phyloP scores from a whole-genome alignment of 2,329 filamentous ascomycete genomes.

The Colletotrichum coccodes region DNA sequence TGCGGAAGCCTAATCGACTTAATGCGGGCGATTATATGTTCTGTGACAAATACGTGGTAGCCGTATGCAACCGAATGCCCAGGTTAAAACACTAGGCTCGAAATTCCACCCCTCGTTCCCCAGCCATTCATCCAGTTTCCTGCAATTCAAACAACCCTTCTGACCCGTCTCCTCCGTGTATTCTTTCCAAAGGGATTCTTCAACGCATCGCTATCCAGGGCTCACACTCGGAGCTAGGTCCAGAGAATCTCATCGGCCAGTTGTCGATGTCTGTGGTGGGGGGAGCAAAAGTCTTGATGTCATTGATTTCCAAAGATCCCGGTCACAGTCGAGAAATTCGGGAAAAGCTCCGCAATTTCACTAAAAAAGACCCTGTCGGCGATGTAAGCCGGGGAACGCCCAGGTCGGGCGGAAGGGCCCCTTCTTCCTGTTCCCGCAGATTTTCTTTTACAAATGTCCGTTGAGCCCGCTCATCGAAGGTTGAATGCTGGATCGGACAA shows the following conservation, averaged over 20 bases:
- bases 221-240: background rate
- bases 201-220: background rate
- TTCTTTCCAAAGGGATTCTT: background rate
- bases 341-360: conserved; percentile 2
- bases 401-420: background rate
- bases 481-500: conserved; percentile 15
- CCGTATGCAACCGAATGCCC: background rate
- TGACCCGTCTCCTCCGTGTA: background rate
- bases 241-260: background rate
- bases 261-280: conserved; percentile 1
- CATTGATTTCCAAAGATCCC: conserved; percentile 19
- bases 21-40: background rate
- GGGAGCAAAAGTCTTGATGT: conserved; percentile 25
- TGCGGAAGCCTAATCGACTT: background rate
- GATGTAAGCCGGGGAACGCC: conserved; percentile 5
- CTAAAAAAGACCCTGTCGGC: background rate
- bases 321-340: background rate
- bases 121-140: background rate
- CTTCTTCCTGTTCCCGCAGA: background rate
- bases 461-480: conserved; percentile 14
- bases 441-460: background rate
- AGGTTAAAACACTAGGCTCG: background rate
- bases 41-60: conserved; percentile 3
- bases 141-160: background rate
- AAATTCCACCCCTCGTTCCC: background rate